These are phyloP conservation scores for Kalanchoe fedtschenkoi DNA, from an alignment of 164 flowering plant species.

Conservation along the genomic window DNA sequence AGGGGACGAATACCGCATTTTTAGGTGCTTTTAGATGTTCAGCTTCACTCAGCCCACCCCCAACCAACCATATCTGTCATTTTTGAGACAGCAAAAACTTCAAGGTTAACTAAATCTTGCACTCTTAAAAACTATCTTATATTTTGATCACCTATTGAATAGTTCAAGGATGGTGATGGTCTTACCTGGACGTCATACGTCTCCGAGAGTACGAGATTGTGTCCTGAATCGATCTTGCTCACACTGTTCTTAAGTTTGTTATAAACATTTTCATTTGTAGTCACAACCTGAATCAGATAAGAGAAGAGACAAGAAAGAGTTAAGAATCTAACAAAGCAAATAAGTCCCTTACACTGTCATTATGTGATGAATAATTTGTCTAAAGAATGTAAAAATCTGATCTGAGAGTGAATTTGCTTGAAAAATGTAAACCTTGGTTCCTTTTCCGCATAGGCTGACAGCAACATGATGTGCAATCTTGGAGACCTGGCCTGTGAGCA, in stretches of 20 bases:
- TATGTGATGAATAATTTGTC: background rate
- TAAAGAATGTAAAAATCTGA: background rate
- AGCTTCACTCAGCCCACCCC: constrained; percentile 30
- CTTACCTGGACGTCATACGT: constrained; percentile 17
- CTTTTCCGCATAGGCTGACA: constrained; percentile 24
- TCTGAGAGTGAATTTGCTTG: too few relatives aligned
- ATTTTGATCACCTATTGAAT: background rate
- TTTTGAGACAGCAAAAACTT: background rate
- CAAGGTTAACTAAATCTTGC: background rate
- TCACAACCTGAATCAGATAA: constrained; percentile 18
- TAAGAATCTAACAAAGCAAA: background rate
- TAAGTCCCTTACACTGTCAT: constrained; percentile 13
- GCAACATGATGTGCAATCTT: constrained; percentile 27
- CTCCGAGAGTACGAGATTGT: constrained; percentile 19
- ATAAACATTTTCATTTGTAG: constrained; percentile 16
- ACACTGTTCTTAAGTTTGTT: constrained; percentile 15
- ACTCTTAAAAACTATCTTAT: too few relatives aligned
- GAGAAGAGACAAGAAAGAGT: background rate
- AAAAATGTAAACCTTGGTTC: constrained; percentile 27
- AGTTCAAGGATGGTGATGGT: background rate
- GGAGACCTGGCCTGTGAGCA: constrained; percentile 18
- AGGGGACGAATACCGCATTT: constrained; percentile 48
- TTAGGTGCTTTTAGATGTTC: constrained; percentile 36
- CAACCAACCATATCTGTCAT: constrained; percentile 44
- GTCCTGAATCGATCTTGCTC: background rate